phyloP scores from a whole-genome alignment of 768 basidiomycete species.

The Tulasnella sp. region DNA sequence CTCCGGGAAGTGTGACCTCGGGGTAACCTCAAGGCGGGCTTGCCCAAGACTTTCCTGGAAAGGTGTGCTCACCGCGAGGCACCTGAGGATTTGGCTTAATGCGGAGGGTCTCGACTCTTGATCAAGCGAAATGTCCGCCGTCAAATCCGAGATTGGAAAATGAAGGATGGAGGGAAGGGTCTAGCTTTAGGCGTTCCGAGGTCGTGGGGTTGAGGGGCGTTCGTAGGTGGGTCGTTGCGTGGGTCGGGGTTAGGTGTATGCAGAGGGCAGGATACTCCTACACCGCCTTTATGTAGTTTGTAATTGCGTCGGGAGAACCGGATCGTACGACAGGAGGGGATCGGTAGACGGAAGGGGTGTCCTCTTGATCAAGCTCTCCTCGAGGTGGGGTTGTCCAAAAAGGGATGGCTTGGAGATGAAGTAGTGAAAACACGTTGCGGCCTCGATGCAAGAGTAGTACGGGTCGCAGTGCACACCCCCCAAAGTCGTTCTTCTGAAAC shows the following conservation, averaged over 20 bases:
- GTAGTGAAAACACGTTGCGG: background rate
- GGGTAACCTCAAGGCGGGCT: slow-evolving; percentile 1
- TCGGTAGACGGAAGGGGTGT: background rate
- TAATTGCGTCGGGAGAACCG: background rate
- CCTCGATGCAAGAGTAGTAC: background rate
- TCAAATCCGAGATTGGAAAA: slow-evolving; percentile 3
- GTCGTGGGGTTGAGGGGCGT: background rate
- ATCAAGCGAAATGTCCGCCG: background rate
- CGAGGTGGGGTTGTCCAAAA: background rate
- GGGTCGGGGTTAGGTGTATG: background rate
- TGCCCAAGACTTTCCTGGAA: background rate
- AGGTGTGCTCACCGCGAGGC: background rate
- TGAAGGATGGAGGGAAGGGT: background rate
- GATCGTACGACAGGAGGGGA: background rate
- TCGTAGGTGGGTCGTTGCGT: background rate
- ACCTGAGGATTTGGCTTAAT: slow-evolving; percentile 5
- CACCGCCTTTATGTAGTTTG: background rate
- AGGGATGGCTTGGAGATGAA: background rate
- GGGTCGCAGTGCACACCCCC: background rate
- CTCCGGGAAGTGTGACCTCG: background rate
- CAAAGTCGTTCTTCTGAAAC: background rate
- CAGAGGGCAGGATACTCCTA: background rate
- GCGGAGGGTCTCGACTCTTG: background rate
- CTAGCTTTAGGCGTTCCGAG: background rate
- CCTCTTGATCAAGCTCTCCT: slow-evolving; percentile 7